Evolutionary conservation across 2,329 filamentous ascomycete species (phyloP).

Genomic region (Sclerotiophoma versabilis): DNA sequence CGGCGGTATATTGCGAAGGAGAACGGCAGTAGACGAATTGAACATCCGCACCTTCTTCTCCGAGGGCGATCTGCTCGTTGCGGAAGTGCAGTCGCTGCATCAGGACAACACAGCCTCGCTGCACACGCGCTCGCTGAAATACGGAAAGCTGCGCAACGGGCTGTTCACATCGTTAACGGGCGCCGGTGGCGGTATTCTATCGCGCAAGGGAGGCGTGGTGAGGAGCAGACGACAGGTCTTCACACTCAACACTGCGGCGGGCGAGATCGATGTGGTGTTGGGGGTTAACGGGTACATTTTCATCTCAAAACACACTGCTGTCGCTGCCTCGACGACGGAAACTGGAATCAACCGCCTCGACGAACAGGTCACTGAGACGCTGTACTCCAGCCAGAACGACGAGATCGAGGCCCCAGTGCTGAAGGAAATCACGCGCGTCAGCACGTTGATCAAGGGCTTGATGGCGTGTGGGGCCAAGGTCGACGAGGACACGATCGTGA

Average conservation of each 20-base stretch:
- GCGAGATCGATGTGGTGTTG: constrained; percentile 82
- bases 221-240: constrained; percentile 86
- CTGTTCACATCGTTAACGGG: constrained; percentile 84
- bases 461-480: constrained; percentile 84
- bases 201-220: constrained; percentile 74
- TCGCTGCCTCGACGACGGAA: constrained; percentile 58
- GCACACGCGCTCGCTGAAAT: constrained; percentile 89
- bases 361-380: constrained; percentile 81
- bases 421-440: constrained; percentile 84
- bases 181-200: constrained; percentile 68
- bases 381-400: constrained; percentile 97
- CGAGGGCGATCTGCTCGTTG: constrained; percentile 91
- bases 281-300: constrained; percentile 98
- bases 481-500: constrained; percentile 87
- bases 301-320: constrained; percentile 84
- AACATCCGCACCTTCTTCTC: constrained; percentile 98
- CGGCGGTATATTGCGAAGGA: constrained; percentile 86
- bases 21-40: constrained; percentile 94
- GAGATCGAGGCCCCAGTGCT: constrained; percentile 77
- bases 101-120: constrained; percentile 84
- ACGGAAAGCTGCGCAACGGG: constrained; percentile 94
- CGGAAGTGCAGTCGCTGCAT: constrained; percentile 91
- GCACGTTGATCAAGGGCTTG: constrained; percentile 81
- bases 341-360: constrained; percentile 83
- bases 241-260: constrained; percentile 68